Conservation (phyloP, 139 green algal species). For the Monoraphidium neglectum region DNA sequence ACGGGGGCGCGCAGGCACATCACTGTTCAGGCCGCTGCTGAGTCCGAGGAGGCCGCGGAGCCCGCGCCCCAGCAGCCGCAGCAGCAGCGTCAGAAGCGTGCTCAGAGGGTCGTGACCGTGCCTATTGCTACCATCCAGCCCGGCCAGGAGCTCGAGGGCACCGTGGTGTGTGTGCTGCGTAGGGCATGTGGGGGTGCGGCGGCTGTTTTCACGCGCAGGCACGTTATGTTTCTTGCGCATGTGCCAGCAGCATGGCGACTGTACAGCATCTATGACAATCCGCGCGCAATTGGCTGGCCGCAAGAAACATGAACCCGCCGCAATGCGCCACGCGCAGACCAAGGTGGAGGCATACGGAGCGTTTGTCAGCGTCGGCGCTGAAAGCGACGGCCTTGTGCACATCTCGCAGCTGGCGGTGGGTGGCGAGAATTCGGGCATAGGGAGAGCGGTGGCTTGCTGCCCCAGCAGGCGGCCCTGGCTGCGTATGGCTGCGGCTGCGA, state of each 20-base stretch:
- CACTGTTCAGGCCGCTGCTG: slow-evolving; percentile 30
- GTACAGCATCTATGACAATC: too few species aligned
- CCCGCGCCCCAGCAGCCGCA: too few species aligned
- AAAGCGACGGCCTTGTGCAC: slow-evolving; percentile 92
- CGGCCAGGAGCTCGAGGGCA: slow-evolving; percentile 53
- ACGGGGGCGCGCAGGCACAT: slow-evolving; percentile 15
- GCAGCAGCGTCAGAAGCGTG: not conserved
- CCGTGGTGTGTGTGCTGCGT: slow-evolving; percentile 43
- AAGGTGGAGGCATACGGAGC: slow-evolving; percentile 80
- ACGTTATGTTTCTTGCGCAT: too few species aligned
- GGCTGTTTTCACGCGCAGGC: too few species aligned
- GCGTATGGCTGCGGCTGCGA: too few species aligned
- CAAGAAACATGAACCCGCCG: too few species aligned
- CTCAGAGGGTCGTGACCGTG: slow-evolving; percentile 3
- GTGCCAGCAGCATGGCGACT: too few species aligned
- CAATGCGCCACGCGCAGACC: slow-evolving; percentile 44
- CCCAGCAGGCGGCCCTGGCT: too few species aligned
- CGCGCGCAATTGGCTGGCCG: too few species aligned
- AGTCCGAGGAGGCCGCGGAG: slow-evolving; percentile 19
- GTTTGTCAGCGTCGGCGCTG: slow-evolving; percentile 92
- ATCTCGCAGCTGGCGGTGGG: slow-evolving; percentile 87
- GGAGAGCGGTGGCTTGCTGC: too few species aligned
- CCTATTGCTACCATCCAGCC: slow-evolving; percentile 37
- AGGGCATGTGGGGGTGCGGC: too few species aligned
- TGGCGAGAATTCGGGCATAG: too few species aligned